These are phyloP conservation scores for Schwanniomyces occidentalis DNA, from an alignment of 805 yeast genomes.

Conservation along the genomic window DNA sequence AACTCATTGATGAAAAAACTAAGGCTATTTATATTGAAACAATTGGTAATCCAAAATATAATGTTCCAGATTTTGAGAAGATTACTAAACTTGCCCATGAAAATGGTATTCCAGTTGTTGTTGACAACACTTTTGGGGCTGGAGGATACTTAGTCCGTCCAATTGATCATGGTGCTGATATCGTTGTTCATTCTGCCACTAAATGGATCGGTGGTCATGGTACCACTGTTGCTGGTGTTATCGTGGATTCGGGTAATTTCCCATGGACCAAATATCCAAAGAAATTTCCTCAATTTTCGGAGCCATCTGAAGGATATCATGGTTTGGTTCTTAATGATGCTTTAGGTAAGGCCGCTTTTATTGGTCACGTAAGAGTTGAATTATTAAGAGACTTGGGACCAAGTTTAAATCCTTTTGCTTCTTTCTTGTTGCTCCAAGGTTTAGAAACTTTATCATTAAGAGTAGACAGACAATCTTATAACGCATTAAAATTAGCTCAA, in stretches of 20 bases:
- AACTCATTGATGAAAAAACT: slow-evolving; percentile 77
- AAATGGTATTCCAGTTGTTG: slow-evolving; percentile 86
- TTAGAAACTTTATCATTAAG: slow-evolving; percentile 91
- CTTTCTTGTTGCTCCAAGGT: slow-evolving; percentile 87
- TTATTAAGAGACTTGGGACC: slow-evolving; percentile 92
- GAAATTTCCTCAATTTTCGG: slow-evolving; percentile 86
- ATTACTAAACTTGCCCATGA: slow-evolving; percentile 77
- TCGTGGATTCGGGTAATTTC: slow-evolving; percentile 89
- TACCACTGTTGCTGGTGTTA: slow-evolving; percentile 88
- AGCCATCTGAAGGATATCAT: slow-evolving; percentile 93
- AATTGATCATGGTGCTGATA: slow-evolving; percentile 86
- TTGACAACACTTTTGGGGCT: slow-evolving; percentile 96
- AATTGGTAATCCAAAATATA: slow-evolving; percentile 90
- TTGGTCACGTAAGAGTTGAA: slow-evolving; percentile 79
- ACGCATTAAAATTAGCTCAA: slow-evolving; percentile 78
- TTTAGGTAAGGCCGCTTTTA: slow-evolving; percentile 76
- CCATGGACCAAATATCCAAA: slow-evolving; percentile 86
- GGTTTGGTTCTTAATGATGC: slow-evolving; percentile 82
- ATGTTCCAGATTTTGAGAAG: slow-evolving; percentile 86
- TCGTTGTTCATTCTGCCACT: slow-evolving; percentile 91
- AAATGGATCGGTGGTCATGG: slow-evolving; percentile 99
- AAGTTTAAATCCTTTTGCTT: slow-evolving; percentile 79
- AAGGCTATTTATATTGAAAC: slow-evolving; percentile 88
- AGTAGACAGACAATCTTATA: slow-evolving; percentile 87
- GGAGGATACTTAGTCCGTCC: slow-evolving; percentile 90